Evolutionary conservation across 495 filamentous ascomycete species (phyloP), one percentile per base, ranked within the genome.

Genomic region (Zalerion maritima): DNA sequence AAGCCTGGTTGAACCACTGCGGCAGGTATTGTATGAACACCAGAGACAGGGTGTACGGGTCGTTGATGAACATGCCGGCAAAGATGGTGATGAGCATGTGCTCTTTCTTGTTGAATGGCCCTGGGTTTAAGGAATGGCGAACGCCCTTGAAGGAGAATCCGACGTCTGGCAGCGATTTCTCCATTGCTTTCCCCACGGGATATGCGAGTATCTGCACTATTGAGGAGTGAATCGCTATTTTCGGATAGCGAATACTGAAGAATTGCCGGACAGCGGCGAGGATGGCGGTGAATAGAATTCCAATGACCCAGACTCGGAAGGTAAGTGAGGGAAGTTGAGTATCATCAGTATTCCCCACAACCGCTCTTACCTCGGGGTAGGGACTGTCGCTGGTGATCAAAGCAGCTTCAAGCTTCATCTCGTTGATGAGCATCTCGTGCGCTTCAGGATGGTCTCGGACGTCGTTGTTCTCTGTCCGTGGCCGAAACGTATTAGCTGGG

Each of bases 1-100:
- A 60, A 0, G 33, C 16, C 35, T 58, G 55, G 41, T 57, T 49
- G 37, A 58, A 60, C 34, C 46, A 60, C 18, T 36, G 35, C 2
- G 57, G 55, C 25, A 60, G 37, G 10, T 50, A 48, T 31, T 60
- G 57, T 11, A 47, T 50, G 47, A 64, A 71, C 4, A 62, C 50
- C 24, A 54, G 55, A 34, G 56, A 49, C 35, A 54, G 52, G 21
- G 55, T 58, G 28, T 57, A 58, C 0, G 54, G 54, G 5, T 34
- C 31, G 22, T 41, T 49, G 35, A 45, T 47, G 15, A 45, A 43
- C 4, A 58, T 46, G 15, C 46, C 55, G 28, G 57, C 43, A 54
- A 60, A 58, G 46, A 61, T 56, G 32, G 57, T 58, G 39, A 66
- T 62, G 16, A 68, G 40, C 47, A 62, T 62, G 39, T 68, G 63